A percentile compares a stretch with the other conserved stretches of the same genome.
phyloP scores from a whole-genome alignment of 2,329 filamentous ascomycete species.

The Ceratocystis cubensis region DNA sequence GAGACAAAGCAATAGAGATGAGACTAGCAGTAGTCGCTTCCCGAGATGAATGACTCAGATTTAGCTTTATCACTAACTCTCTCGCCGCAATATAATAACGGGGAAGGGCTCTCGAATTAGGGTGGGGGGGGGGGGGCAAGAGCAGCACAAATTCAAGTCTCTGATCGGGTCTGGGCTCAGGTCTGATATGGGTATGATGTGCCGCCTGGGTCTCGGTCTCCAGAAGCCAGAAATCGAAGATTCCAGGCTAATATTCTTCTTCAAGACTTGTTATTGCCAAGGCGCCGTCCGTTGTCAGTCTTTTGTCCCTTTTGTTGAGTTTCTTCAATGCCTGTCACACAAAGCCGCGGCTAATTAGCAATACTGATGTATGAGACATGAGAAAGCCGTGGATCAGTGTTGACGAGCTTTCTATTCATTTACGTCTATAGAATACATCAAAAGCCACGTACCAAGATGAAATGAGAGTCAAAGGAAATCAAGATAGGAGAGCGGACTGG shows the following conservation, averaged over 20 bases:
- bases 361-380: not conserved
- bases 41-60: slow-evolving; percentile 9
- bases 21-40: not conserved
- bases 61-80: not conserved
- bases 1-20: not conserved
- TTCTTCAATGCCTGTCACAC: not conserved
- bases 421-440: not conserved
- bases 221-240: not conserved
- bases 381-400: not conserved
- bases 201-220: not conserved
- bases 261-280: not conserved
- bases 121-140: not conserved
- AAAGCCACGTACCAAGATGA: not conserved
- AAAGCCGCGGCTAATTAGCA: not conserved
- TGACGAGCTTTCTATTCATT: not conserved
- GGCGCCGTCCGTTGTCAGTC: not conserved
- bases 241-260: not conserved
- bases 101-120: not conserved
- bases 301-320: not conserved
- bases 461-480: not conserved
- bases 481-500: not conserved
- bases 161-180: no score
- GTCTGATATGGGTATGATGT: no score
- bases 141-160: not conserved
- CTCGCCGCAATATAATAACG: no score